A percentile compares a stretch with the other conserved stretches of the same genome.
Conservation (phyloP, 208 protist species). For the Crithidia sp. region DNA sequence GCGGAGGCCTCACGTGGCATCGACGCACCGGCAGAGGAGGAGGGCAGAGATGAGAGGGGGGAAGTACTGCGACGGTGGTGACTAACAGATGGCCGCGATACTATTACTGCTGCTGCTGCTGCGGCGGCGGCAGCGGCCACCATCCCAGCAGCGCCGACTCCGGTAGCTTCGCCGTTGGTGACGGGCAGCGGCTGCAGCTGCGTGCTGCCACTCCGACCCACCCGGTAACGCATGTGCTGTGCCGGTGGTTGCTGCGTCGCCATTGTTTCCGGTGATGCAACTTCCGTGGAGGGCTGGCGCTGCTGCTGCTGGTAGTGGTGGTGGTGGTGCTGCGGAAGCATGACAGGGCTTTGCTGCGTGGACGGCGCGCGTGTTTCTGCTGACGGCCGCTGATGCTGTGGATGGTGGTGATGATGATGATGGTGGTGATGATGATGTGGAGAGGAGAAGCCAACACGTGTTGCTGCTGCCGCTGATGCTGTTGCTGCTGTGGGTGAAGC, state of each 20-base stretch:
- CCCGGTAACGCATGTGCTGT: slow-evolving; percentile 33
- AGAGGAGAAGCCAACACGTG: not conserved
- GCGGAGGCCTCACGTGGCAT: slow-evolving; percentile 11
- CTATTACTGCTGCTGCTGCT: not conserved
- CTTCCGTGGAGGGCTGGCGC: not conserved
- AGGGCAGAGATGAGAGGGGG: not conserved
- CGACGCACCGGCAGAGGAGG: slow-evolving; percentile 11
- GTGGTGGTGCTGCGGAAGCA: slow-evolving; percentile 9
- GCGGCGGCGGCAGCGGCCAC: slow-evolving; percentile 6
- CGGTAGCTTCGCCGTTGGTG: not conserved
- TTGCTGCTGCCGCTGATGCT: not conserved
- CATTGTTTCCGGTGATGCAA: not conserved
- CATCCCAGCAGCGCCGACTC: slow-evolving; percentile 1
- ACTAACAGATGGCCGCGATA: not conserved
- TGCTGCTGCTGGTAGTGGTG: slow-evolving; percentile 16
- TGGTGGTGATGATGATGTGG: not conserved
- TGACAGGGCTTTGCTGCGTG: slow-evolving; percentile 8
- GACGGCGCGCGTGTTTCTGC: slow-evolving; percentile 7
- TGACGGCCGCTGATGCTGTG: not conserved
- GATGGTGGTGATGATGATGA: slow-evolving; percentile 6
- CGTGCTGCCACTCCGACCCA: slow-evolving; percentile 33
- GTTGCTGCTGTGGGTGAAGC: not conserved
- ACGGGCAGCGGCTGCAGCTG: slow-evolving; percentile 23
- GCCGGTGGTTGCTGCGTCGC: not conserved
- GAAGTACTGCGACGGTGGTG: slow-evolving; percentile 3